A percentile compares a stretch with the other conserved stretches of the same genome.
Evolutionary conservation across 2,329 filamentous ascomycete species (phyloP).

Genomic region (Paraconiothyrium sp.): DNA sequence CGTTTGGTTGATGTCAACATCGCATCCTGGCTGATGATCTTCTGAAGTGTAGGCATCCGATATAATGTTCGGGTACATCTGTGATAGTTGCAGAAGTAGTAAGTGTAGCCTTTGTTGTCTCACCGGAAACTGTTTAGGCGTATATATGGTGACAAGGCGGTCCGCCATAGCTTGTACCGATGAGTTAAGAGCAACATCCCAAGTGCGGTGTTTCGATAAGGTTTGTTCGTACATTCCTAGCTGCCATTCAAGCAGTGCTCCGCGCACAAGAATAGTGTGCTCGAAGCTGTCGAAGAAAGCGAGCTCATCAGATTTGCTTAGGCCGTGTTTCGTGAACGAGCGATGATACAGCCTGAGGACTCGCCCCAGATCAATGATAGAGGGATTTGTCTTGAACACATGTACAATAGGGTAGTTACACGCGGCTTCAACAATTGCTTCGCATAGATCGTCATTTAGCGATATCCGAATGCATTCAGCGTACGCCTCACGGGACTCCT

Average conservation of each 20-base stretch:
- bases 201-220: constrained; percentile 41
- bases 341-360: constrained; percentile 69
- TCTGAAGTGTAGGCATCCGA: constrained; percentile 22
- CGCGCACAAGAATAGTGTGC: constrained; percentile 42
- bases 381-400: constrained; percentile 64
- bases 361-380: constrained; percentile 65
- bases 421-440: constrained; percentile 62
- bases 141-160: constrained; percentile 42
- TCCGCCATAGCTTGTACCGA: constrained; percentile 34
- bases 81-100: constrained; percentile 52
- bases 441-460: constrained; percentile 66
- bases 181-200: constrained; percentile 36
- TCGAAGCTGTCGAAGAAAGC: constrained; percentile 48
- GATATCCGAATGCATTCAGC: constrained; percentile 69
- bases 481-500: constrained; percentile 68
- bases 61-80: constrained; percentile 69
- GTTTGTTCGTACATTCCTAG: constrained; percentile 43
- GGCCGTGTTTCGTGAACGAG: constrained; percentile 53
- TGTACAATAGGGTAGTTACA: constrained; percentile 60
- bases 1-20: constrained; percentile 16
- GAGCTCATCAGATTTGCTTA: constrained; percentile 62
- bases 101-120: constrained; percentile 40
- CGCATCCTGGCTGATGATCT: constrained; percentile 9
- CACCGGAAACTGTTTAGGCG: constrained; percentile 39
- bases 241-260: constrained; percentile 55